Conservation (phyloP, 345 rosid genomes). For the Ailanthus altissimus region DNA sequence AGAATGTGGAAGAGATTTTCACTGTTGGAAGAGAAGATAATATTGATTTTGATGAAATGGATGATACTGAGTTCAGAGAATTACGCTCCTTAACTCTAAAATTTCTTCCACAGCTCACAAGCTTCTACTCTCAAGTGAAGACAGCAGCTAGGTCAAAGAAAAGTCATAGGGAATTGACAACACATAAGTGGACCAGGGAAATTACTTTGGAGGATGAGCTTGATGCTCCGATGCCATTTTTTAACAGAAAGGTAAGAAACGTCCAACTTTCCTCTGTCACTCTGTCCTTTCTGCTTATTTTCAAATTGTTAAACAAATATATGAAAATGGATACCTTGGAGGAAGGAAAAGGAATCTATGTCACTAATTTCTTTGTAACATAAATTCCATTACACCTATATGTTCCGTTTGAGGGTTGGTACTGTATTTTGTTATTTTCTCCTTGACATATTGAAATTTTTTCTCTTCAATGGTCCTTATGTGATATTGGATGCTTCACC, state of each 20-base stretch:
- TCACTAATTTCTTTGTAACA: neutral
- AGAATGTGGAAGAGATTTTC: constrained; percentile 7
- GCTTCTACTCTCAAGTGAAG: neutral
- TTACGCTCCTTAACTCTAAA: neutral
- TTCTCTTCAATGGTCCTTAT: neutral
- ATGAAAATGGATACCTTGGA: neutral
- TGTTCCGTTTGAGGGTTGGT: neutral
- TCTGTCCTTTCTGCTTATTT: neutral
- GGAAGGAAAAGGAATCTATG: neutral
- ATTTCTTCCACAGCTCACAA: neutral
- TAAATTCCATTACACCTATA: neutral
- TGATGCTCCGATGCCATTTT: neutral
- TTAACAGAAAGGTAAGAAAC: neutral
- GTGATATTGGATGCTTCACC: neutral
- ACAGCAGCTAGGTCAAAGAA: neutral
- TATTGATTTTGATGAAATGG: neutral
- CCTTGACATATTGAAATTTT: neutral
- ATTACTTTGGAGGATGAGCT: neutral
- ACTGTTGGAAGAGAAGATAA: neutral
- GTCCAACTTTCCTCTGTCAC: neutral
- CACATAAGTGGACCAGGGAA: neutral
- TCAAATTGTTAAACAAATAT: neutral
- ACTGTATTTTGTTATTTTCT: too few relatives aligned
- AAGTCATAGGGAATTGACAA: neutral
- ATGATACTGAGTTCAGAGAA: neutral